phyloP scores from a whole-genome alignment of 2,329 filamentous ascomycete species.

The Neofusicoccum parvum region DNA sequence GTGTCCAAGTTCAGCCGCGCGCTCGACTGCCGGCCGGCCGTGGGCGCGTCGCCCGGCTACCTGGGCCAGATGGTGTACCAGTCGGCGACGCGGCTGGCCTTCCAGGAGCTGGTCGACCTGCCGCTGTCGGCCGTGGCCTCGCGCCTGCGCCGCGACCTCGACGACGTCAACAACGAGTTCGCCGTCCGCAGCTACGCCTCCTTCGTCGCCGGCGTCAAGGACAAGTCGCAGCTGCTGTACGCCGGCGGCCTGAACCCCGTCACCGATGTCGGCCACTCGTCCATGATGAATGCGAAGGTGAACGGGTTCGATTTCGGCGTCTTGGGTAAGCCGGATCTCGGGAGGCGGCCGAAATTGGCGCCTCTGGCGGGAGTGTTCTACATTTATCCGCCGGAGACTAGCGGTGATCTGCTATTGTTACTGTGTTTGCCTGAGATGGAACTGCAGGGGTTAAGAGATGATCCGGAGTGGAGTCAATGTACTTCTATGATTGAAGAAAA shows the following conservation, averaged over 20 bases:
- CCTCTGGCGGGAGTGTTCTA: constrained; percentile 18
- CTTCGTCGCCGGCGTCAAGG: constrained; percentile 30
- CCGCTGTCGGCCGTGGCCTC: constrained; percentile 25
- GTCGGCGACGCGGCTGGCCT: constrained; percentile 26
- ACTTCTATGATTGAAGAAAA: background rate
- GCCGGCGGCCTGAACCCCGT: constrained; percentile 25
- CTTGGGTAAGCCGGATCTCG: constrained; percentile 23
- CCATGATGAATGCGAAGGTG: constrained; percentile 26
- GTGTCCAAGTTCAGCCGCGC: constrained; percentile 32
- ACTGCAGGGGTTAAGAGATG: background rate
- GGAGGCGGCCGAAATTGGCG: constrained; percentile 12
- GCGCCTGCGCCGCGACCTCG: constrained; percentile 29
- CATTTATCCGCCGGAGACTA: constrained; percentile 20
- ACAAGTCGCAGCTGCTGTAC: constrained; percentile 32
- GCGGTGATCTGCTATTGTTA: background rate
- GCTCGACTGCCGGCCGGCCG: constrained; percentile 30
- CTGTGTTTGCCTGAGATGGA: background rate
- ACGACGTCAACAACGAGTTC: constrained; percentile 28
- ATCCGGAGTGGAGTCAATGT: background rate
- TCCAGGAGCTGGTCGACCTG: constrained; percentile 27
- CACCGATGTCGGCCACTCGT: constrained; percentile 24
- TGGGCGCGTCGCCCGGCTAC: constrained; percentile 32
- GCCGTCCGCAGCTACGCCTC: constrained; percentile 35
- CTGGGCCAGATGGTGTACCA: constrained; percentile 34
- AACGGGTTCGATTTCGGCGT: constrained; percentile 24